Base-by-base conservation (phyloP, 2,329 filamentous ascomycete genomes). In the Xylariales sp. region DNA sequence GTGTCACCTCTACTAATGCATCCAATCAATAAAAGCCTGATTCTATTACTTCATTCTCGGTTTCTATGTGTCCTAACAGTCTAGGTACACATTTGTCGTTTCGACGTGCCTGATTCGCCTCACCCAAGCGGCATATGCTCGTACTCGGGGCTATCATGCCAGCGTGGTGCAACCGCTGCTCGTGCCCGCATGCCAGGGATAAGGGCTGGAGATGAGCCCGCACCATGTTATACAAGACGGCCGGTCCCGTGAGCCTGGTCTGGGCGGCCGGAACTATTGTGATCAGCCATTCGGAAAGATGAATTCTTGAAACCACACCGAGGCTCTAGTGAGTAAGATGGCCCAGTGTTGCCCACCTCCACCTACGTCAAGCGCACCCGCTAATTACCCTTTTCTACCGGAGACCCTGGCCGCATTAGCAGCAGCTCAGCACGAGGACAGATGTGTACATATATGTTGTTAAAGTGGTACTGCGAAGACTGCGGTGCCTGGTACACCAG, bases 401-500 rank as follows among this genome's bases (percentile, higher is more conserved):
- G 63, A 69, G 62, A 64, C 36, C 48, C 62, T 45, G 62, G 55
- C 53, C 50, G 53, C 52, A 53, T 64, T 34, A 50, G 45, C 32
- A 64, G 46, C 53, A 65, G 59, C 34, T 46, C n/a, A 53, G 54
- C 16, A 57, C 14, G 43, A 62, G 49, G 49, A 54, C 65, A 71
- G 53, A 77, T 77, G 75, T 77, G 75, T 56, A 68, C 69, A 39
- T 77, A 76, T 52, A 72, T 77, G 74, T 57, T 75, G 41, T 66
- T 76, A 5, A 76, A 75, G 68, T 77, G 75, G 75, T 77, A 76
- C 68, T 77, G 75, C 59, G 74, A 76, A 52, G 73, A 74, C 49
- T 77, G 75, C 43, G 75, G 75, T 64, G 75, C 75, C 65, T 77
- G 75, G 75, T 77, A 77, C 65, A 77, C 75, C 6, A 77, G 75